These are phyloP conservation scores for Talaromyces proteolyticus DNA, from an alignment of 495 filamentous ascomycete species.

Conservation along the genomic window DNA sequence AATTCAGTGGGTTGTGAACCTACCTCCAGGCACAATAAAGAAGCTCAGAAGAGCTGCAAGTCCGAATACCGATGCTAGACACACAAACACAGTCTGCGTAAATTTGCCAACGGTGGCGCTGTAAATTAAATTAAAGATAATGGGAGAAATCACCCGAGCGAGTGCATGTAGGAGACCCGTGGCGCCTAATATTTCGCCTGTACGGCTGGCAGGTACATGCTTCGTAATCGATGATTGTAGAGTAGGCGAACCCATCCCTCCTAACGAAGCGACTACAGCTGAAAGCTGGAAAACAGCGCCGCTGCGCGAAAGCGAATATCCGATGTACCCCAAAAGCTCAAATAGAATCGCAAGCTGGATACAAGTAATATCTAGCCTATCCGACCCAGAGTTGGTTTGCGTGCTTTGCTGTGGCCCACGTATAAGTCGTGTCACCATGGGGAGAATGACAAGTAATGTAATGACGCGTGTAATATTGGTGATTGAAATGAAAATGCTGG, in stretches of 20 bases:
- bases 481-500: constrained; percentile 68
- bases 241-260: constrained; percentile 79
- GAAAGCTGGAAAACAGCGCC: constrained; percentile 54
- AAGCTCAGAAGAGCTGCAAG: constrained; percentile 59
- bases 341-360: constrained; percentile 73
- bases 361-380: constrained; percentile 67
- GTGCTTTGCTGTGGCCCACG: constrained; percentile 38
- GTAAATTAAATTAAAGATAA: constrained; percentile 81
- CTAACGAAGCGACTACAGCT: constrained; percentile 66
- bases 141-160: constrained; percentile 70
- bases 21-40: constrained; percentile 69
- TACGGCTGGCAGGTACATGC: constrained; percentile 74
- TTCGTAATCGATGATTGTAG: constrained; percentile 81
- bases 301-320: constrained; percentile 59
- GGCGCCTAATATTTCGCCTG: constrained; percentile 82
- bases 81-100: constrained; percentile 77
- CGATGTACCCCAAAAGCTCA: constrained; percentile 69
- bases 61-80: constrained; percentile 60
- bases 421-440: constrained; percentile 62
- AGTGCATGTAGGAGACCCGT: constrained; percentile 80
- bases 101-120: constrained; percentile 70
- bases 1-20: constrained; percentile 23
- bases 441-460: constrained; percentile 68
- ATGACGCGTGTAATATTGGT: constrained; percentile 69
- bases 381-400: constrained; percentile 61